These are phyloP conservation scores for Aureobasidium pullulans DNA, from an alignment of 2,329 filamentous ascomycete genomes.

Conservation along the genomic window DNA sequence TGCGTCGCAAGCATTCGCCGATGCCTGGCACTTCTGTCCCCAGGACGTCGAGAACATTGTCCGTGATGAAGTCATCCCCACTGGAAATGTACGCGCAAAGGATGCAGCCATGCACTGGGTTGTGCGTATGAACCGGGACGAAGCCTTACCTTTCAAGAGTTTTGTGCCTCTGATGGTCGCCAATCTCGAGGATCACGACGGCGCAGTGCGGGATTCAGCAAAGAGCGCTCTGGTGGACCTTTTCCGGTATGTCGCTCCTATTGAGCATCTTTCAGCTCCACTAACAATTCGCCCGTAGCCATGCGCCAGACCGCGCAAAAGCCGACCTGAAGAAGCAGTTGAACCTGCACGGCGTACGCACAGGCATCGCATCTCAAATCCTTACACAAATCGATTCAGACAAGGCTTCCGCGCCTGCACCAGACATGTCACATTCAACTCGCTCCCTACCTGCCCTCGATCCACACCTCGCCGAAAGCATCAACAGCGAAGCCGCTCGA, in stretches of 20 bases:
- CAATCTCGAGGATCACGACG: conserved; percentile 82
- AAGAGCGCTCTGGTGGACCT: conserved; percentile 79
- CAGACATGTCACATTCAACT: conserved; percentile 34
- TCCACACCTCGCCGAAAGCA: conserved; percentile 36
- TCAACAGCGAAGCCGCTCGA: conserved; percentile 42
- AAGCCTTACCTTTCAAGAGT: conserved; percentile 69
- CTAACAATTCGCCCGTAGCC: conserved; percentile 38
- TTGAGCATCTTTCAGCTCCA: neutral
- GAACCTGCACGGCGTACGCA: conserved; percentile 74
- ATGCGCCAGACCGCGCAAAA: conserved; percentile 74
- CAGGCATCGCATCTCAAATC: conserved; percentile 77
- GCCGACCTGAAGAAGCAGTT: conserved; percentile 83
- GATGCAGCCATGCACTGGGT: conserved; percentile 82
- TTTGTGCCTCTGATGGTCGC: conserved; percentile 81
- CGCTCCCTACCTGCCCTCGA: conserved; percentile 33
- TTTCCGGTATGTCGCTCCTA: conserved; percentile 53
- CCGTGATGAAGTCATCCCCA: conserved; percentile 67
- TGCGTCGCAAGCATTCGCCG: conserved; percentile 67
- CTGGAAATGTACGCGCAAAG: conserved; percentile 77
- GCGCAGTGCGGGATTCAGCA: conserved; percentile 75
- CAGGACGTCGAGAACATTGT: conserved; percentile 73
- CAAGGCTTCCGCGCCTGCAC: conserved; percentile 20
- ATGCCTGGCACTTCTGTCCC: conserved; percentile 64
- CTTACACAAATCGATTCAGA: conserved; percentile 54
- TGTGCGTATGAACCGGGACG: conserved; percentile 72